Evolutionary conservation across 1,284 basidiomycete species (phyloP), one percentile per base, ranked within the genome.

Genomic region (Malassezia yamatoensis): DNA sequence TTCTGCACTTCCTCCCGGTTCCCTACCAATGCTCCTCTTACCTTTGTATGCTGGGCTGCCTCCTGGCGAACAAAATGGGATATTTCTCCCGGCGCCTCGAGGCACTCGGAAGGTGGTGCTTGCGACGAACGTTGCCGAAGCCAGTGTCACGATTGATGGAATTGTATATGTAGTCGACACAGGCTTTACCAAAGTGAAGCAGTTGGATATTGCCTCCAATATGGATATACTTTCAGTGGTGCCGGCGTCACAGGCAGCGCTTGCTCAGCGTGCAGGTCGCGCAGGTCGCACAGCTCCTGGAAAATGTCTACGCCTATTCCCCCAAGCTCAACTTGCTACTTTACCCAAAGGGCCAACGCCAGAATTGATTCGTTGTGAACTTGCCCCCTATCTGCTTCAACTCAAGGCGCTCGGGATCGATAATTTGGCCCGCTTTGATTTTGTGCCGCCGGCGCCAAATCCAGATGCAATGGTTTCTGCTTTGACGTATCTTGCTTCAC

Each of bases 41-140:
- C 85, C 91, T 0, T 78, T 99, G 1, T 88, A 96, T 75, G 86
- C 93, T 0, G 90, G 89, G 3, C 78, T 98, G 5, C 82, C 85
- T 1, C 84, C 83, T 0, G 83, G 87, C 44, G 90, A 94, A 68
- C 93, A 98, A 67, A 78, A 87, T 29, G 80, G 81, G 49, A 85
- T 91, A 10, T 96, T 99, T 64, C 82, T 85, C 57, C 81, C 84
- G 1, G 77, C 87, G 15, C 83, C 84, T 16, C 77, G 80, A 35
- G 85, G 86, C 45, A 82, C 80, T 3, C 82, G 94, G 51, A 99
- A 98, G 75, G 84, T 94, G 49, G 84, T 99, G 48, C 81, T 96
- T 24, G 82, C 89, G 1, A 98, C 94, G 0, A 98, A 98, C 72
- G 91, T 96, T 49, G 93, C 94, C 15, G 94, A 98, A 78, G 86